Percentiles rank a stretch among this genome's conserved stretches.
Conservation (phyloP, 2,329 filamentous ascomycete genomes). For the Colletotrichum melonis region DNA sequence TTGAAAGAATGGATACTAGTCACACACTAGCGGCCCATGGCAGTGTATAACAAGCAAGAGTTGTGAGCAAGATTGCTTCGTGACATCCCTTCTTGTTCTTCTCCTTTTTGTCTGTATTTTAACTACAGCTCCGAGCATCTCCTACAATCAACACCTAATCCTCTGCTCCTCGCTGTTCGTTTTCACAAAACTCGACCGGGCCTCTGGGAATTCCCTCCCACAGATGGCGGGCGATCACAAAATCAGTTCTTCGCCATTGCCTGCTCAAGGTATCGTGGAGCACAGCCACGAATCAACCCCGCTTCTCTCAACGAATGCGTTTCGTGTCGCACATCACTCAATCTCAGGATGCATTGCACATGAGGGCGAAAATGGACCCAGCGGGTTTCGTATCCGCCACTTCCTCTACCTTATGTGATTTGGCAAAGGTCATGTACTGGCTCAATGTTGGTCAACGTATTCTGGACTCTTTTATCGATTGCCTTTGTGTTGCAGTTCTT, state of each 20-base stretch:
- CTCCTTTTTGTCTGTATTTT: too few relatives aligned
- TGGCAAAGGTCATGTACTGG: slow-evolving; percentile 56
- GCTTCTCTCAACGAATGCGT: slow-evolving; percentile 42
- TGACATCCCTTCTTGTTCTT: background rate
- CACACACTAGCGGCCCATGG: too few relatives aligned
- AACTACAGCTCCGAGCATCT: background rate
- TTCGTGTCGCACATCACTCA: slow-evolving; percentile 32
- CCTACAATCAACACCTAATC: too few relatives aligned
- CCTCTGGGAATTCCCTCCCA: background rate
- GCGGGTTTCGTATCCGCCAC: slow-evolving; percentile 53
- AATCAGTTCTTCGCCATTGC: background rate
- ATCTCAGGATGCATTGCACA: slow-evolving; percentile 35
- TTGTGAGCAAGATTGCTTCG: background rate
- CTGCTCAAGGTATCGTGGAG: slow-evolving; percentile 16
- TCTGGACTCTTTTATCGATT: slow-evolving; percentile 61
- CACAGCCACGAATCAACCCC: slow-evolving; percentile 41
- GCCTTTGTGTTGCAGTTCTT: slow-evolving; percentile 55
- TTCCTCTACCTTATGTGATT: slow-evolving; percentile 52
- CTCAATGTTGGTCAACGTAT: slow-evolving; percentile 57
- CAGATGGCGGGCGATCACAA: slow-evolving; percentile 5
- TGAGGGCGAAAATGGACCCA: slow-evolving; percentile 59
- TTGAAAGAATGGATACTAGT: too few relatives aligned
- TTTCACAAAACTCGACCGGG: too few relatives aligned
- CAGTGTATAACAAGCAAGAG: background rate
- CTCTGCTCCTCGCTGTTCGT: too few relatives aligned